Percentiles rank a stretch among this genome's conserved stretches.
Conservation (phyloP, 176 grass and related monocot species). For the sorghum (Sorghum bicolor) region DNA sequence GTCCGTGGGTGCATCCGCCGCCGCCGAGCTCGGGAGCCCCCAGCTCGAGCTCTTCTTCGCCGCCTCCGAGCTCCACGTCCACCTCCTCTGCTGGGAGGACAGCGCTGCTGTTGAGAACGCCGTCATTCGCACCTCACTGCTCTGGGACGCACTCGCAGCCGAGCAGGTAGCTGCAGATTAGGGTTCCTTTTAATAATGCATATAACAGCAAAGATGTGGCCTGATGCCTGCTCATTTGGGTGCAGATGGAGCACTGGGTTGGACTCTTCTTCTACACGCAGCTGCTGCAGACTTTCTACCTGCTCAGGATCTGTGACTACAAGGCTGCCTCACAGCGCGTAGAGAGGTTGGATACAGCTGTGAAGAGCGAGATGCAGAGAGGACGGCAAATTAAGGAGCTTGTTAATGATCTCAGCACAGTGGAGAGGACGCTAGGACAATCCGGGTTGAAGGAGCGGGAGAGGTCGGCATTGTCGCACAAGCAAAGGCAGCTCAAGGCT, state of each 20-base stretch:
- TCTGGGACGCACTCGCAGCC: constrained; percentile 63
- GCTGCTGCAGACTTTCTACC: constrained; percentile 79
- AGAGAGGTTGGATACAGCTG: constrained; percentile 63
- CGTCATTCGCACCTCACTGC: constrained; percentile 31
- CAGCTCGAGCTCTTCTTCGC: constrained; percentile 97
- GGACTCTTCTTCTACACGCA: constrained; percentile 93
- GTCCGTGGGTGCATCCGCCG: constrained; percentile 42
- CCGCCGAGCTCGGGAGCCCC: constrained; percentile 52
- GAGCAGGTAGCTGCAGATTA: constrained; percentile 44
- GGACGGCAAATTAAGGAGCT: constrained; percentile 42
- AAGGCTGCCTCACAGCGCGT: constrained; percentile 65
- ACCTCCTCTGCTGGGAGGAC: constrained; percentile 86
- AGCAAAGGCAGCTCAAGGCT: constrained; percentile 50
- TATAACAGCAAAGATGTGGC: neutral
- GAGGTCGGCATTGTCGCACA: constrained; percentile 50
- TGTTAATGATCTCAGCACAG: constrained; percentile 45
- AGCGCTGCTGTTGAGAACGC: constrained; percentile 44
- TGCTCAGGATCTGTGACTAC: constrained; percentile 86
- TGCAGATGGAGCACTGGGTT: constrained; percentile 63
- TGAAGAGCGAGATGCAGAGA: constrained; percentile 68
- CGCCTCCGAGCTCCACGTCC: constrained; percentile 68
- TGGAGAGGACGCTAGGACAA: constrained; percentile 48
- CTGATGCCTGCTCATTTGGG: neutral
- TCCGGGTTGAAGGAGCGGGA: constrained; percentile 57
- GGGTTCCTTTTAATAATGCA: neutral